These are phyloP conservation scores for Xylaria bambusicola DNA, from an alignment of 495 filamentous ascomycete genomes.

Conservation along the genomic window DNA sequence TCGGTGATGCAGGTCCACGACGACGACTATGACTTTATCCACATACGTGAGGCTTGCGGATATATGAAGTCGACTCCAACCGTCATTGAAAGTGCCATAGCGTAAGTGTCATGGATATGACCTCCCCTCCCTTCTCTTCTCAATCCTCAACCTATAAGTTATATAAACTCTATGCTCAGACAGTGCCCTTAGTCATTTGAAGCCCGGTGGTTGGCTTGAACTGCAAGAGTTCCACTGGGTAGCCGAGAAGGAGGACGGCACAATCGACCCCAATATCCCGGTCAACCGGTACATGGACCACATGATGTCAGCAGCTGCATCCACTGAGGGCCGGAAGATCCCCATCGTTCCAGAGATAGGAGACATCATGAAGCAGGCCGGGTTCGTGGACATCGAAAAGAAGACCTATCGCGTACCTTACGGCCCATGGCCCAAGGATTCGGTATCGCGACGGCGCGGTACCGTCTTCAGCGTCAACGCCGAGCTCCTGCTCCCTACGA, in stretches of 20 bases:
- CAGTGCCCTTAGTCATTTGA: constrained; percentile 16
- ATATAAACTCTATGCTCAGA: constrained; percentile 3
- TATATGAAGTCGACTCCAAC: constrained; percentile 16
- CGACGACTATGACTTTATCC: constrained; percentile 24
- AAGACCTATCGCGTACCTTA: constrained; percentile 19
- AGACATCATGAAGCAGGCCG: constrained; percentile 20
- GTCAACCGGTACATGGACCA: constrained; percentile 14
- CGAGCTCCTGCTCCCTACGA: constrained; percentile 13
- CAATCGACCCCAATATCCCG: constrained; percentile 7
- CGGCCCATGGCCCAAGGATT: constrained; percentile 14
- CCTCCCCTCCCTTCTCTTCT: too few species aligned
- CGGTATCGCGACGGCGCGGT: constrained; percentile 9
- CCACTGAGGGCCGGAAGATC: constrained; percentile 17
- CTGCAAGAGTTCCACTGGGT: constrained; percentile 24
- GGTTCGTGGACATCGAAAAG: constrained; percentile 24
- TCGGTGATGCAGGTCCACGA: constrained; percentile 13
- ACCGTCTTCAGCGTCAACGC: constrained; percentile 11
- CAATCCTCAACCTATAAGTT: background rate
- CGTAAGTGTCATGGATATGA: constrained; percentile 5
- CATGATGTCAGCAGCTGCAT: constrained; percentile 19
- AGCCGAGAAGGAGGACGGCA: constrained; percentile 19
- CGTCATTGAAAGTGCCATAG: constrained; percentile 16
- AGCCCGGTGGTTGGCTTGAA: constrained; percentile 31
- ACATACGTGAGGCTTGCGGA: constrained; percentile 20
- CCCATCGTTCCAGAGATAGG: constrained; percentile 18